Base-by-base conservation (phyloP, 2,329 filamentous ascomycete species). In the Esteya vermicola region DNA sequence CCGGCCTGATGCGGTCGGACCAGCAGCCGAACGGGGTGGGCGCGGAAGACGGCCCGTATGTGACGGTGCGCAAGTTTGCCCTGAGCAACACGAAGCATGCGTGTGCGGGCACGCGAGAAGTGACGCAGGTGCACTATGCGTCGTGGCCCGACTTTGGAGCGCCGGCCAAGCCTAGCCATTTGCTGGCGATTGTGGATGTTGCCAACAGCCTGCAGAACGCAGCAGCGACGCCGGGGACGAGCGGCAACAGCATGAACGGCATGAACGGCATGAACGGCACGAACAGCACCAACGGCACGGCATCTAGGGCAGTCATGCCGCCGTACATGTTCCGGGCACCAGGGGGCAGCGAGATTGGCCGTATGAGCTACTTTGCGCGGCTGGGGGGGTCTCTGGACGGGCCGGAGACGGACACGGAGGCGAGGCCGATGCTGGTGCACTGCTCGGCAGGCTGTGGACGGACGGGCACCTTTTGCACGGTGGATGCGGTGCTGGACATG, bases 141-240 rank as follows among this genome's bases (percentile, higher is more conserved):
- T 79, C 81, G n/a, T 98, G 91, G 91, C 91, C 91, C 0, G 91
- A 98, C 54, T 95, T 96, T 58, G 91, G 91, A 18, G 81, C 86
- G 0, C 89, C 89, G 0, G 86, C 91, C 0, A 82, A 93, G 52
- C 86, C 91, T 1, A 75, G 77, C 6, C 86, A 96, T 52, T 69
- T 98, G 2, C 68, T 98, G 14, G 83, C 81, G 2, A 63, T 98
- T 14, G 83, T 96, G n/a, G 86, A 95, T 57, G 73, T 94, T 39
- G 84, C 81, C 51, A 91, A 84, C 51, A 67, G 73, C 26, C 85
- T 78, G 71, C 81, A 69, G 62, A 80, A 58, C 49, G 72, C 59
- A 42, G 70, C 61, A n/a, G 14, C 22, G 18, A 21, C 26, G 6
- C 16, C 25, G 23, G n/a, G 26, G 28, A 31, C 14, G 28, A 31